Evolutionary conservation across 208 protist species (phyloP).

Genomic region (Naegleria fowleri): DNA sequence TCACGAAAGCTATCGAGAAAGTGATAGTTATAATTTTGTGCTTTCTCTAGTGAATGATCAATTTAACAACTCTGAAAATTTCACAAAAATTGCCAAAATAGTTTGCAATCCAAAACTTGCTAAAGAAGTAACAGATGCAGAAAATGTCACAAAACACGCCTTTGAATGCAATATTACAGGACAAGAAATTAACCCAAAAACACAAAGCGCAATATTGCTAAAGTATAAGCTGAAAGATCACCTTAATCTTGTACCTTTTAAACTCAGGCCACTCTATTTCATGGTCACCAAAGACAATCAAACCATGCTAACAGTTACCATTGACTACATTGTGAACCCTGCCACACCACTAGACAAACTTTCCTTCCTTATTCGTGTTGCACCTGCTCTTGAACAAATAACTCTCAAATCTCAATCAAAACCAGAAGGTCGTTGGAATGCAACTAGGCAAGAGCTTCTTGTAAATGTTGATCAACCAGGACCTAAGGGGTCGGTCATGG

Average conservation of each 20-base stretch:
- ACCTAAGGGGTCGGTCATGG: neutral
- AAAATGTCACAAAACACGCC: neutral
- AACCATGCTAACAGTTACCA: neutral
- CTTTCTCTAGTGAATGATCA: neutral
- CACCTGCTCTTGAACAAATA: neutral
- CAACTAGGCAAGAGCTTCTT: neutral
- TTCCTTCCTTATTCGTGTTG: neutral
- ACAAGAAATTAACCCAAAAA: neutral
- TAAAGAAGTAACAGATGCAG: neutral
- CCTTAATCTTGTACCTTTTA: neutral
- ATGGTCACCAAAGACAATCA: neutral
- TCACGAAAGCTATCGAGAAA: neutral
- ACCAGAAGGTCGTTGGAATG: constrained; percentile 15
- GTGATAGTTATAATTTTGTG: neutral
- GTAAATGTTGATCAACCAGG: neutral
- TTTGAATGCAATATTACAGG: constrained; percentile 5
- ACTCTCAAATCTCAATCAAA: neutral
- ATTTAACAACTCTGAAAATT: constrained; percentile 3
- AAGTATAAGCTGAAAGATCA: neutral
- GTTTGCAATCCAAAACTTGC: constrained; percentile 22
- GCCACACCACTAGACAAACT: neutral
- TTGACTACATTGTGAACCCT: constrained; percentile 4
- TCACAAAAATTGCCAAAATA: constrained; percentile 10
- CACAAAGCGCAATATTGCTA: neutral
- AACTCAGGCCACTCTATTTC: neutral